Base-by-base conservation (phyloP, 495 filamentous ascomycete species). In the Lasiosphaeria hispida region DNA sequence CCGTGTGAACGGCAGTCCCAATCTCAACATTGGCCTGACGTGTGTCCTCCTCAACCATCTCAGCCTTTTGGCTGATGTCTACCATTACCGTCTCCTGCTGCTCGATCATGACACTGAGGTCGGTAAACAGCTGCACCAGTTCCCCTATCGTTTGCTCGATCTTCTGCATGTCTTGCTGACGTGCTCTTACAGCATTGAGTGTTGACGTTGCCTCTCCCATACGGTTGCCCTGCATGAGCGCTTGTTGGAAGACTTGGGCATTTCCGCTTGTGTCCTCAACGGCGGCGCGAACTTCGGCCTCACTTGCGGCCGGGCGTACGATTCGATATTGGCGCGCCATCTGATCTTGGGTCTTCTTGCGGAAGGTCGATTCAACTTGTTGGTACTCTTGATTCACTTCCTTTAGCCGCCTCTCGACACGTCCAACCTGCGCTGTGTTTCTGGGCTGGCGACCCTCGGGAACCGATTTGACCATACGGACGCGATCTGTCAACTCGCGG, bases 251-350 rank as follows among this genome's bases (percentile, higher is more conserved):
- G 61, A 94, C 85, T 63, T 86, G 85, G 52, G 85, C 80, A 48
- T 84, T 80, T 55, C 80, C 77, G 34, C 84, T 76, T 6, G 87
- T 84, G 68, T 85, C 85, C 60, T 89, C 83, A 7, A 91, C 85
- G 43, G 87, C 91, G 57, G 87, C 82, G 40, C 84, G 81, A 43
- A 97, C 80, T 69, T 97, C 90, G 53, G 81, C 83, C 30, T 95
- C 91, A 55, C 82, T 84, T 7, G 90, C 90, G 57, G 96, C 86
- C 14, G 92, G 92, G 62, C 84, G 82, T 60, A 94, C 91, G 67
- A 97, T 96, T 57, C 88, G 83, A 72, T 93, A 94, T 64, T 96
- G 91, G 50, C 94, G 84, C 58, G 85, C 88, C 72, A 92, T 87
- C 70, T 94, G 91, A 40, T 87, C 87, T 58, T 85, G 78, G n/a